Percentiles rank a stretch among this genome's conserved stretches.
Conservation (phyloP, 202 grass and related monocot species). For the Miscanthus sacchariflorus region DNA sequence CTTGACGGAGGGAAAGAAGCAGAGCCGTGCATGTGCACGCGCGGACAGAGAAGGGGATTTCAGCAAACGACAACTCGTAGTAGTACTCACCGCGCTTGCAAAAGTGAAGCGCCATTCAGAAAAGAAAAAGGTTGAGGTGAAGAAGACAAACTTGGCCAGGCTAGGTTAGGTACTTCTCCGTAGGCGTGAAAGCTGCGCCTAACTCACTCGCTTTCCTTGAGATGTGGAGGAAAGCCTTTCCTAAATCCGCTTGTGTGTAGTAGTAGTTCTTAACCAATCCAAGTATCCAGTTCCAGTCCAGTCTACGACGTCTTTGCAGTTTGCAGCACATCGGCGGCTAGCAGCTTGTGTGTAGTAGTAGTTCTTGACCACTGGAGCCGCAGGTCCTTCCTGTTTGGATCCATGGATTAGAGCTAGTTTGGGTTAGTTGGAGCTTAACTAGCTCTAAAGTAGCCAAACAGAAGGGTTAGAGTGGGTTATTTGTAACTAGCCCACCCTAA, state of each 20-base stretch:
- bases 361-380: too few relatives aligned
- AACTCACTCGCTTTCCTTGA: background rate
- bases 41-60: background rate
- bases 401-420: too few relatives aligned
- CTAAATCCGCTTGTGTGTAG: background rate
- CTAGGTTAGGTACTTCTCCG: background rate
- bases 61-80: background rate
- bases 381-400: too few relatives aligned
- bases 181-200: background rate
- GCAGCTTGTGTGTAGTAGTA: background rate
- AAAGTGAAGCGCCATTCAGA: background rate
- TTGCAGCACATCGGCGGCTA: background rate
- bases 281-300: too few relatives aligned
- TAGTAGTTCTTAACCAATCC: too few relatives aligned
- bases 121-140: background rate
- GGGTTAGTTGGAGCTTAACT: too few relatives aligned
- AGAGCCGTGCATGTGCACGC: conserved; percentile 5
- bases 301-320: background rate
- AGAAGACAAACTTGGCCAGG: conserved; percentile 25
- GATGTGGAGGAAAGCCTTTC: conserved; percentile 2
- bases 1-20: too few relatives aligned
- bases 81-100: background rate
- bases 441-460: too few relatives aligned
- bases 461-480: too few relatives aligned
- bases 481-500: too few relatives aligned